Conservation (phyloP, 2,329 filamentous ascomycete species). For the Coniochaeta sp. region DNA sequence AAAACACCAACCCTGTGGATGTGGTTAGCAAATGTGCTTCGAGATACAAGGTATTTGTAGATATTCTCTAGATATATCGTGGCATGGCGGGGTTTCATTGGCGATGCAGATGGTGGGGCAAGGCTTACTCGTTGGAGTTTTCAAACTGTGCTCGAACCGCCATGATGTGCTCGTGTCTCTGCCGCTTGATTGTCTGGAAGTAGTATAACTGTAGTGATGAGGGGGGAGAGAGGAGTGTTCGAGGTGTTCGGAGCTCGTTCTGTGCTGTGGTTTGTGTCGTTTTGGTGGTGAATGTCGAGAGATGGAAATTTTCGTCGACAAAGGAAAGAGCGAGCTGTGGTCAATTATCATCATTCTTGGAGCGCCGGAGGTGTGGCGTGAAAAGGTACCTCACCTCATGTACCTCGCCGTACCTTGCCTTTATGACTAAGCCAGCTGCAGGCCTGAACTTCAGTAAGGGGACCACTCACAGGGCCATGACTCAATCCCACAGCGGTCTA, state of each 20-base stretch:
- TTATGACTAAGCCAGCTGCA: not conserved
- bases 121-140: conserved; percentile 78
- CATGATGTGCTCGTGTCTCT: conserved; percentile 36
- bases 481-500: not conserved
- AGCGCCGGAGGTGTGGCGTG: not conserved
- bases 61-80: no score
- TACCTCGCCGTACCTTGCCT: no score
- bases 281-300: not conserved
- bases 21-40: not conserved
- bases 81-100: conserved; percentile 19
- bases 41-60: no score
- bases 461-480: not conserved
- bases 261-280: not conserved
- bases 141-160: conserved; percentile 72
- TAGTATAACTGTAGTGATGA: not conserved
- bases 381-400: no score
- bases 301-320: conserved; percentile 1
- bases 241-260: not conserved
- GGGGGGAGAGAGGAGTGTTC: not conserved
- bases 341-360: not conserved
- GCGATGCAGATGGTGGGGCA: conserved; percentile 13
- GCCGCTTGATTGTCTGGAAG: not conserved
- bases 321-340: not conserved
- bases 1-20: conserved; percentile 82
- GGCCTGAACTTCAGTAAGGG: no score